Evolutionary conservation across 2,329 filamentous ascomycete genomes (phyloP).

Genomic region (Gaeumannomyces tritici): DNA sequence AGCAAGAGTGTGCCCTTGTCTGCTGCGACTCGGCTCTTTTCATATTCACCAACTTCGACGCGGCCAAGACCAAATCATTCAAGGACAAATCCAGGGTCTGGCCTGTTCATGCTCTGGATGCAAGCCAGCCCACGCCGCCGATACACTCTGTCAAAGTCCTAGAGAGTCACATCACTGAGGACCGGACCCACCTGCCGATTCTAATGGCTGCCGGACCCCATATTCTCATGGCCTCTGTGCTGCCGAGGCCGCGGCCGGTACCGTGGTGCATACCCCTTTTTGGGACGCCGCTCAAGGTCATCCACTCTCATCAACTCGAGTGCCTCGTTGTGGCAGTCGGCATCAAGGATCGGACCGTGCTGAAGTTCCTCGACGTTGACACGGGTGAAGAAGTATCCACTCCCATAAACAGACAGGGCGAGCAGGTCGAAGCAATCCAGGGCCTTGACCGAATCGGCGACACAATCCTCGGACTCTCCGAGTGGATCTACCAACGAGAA

Average conservation of each 20-base stretch:
- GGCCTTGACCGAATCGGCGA: conserved; percentile 48
- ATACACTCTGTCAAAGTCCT: conserved; percentile 39
- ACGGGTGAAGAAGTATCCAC: conserved; percentile 42
- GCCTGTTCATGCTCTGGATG: conserved; percentile 39
- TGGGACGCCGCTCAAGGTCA: conserved; percentile 38
- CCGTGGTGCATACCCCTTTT: conserved; percentile 37
- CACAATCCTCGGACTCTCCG: conserved; percentile 48
- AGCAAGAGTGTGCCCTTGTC: conserved; percentile 25
- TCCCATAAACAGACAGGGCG: conserved; percentile 30
- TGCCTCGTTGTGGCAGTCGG: conserved; percentile 43
- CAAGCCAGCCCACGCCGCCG: conserved; percentile 32
- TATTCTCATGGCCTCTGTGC: conserved; percentile 44
- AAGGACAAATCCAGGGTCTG: conserved; percentile 36
- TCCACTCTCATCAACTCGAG: conserved; percentile 44
- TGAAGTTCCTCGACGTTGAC: conserved; percentile 47
- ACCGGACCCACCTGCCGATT: conserved; percentile 29
- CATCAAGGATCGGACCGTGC: conserved; percentile 30
- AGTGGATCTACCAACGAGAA: conserved; percentile 53
- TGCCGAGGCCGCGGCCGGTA: conserved; percentile 32
- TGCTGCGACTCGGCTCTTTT: conserved; percentile 39
- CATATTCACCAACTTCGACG: conserved; percentile 28
- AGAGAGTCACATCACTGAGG: conserved; percentile 25
- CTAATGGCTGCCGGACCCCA: conserved; percentile 39
- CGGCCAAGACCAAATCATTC: conserved; percentile 17
- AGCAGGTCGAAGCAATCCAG: conserved; percentile 37